These are phyloP conservation scores for Solanum tarapatanum DNA, from an alignment of 257 asterid genomes.

Conservation along the genomic window DNA sequence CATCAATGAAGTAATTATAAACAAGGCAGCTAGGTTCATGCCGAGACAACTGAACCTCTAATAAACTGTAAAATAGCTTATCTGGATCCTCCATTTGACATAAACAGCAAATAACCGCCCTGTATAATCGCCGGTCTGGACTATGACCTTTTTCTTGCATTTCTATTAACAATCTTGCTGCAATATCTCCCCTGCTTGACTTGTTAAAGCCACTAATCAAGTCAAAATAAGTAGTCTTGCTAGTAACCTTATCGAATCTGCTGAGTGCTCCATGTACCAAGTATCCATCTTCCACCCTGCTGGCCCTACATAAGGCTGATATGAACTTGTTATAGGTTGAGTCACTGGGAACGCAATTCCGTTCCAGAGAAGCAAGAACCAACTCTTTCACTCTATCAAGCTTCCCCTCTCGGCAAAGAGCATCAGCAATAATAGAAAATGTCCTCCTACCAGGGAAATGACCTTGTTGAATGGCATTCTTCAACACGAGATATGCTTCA, in stretches of 20 bases:
- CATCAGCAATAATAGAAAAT: conserved; percentile 39
- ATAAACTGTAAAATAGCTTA: conserved; percentile 35
- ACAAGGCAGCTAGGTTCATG: conserved; percentile 1
- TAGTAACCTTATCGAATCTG: conserved; percentile 21
- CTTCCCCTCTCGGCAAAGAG: conserved; percentile 60
- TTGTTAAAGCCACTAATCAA: conserved; percentile 47
- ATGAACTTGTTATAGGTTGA: conserved; percentile 41
- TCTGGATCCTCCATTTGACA: conserved; percentile 45
- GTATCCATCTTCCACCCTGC: conserved; percentile 61
- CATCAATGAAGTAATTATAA: conserved; percentile 59
- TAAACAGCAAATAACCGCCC: conserved; percentile 43
- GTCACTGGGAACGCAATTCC: conserved; percentile 28
- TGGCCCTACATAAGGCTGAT: conserved; percentile 42
- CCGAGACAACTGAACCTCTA: conserved; percentile 46
- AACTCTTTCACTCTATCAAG: conserved; percentile 63
- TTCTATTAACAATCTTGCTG: conserved; percentile 60
- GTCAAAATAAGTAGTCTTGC: conserved; percentile 35
- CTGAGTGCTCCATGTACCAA: conserved; percentile 38
- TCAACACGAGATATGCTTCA: conserved; percentile 40
- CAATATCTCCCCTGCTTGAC: conserved; percentile 49
- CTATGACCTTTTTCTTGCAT: conserved; percentile 71
- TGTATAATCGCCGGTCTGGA: conserved; percentile 26
- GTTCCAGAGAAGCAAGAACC: conserved; percentile 33
- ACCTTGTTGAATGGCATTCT: conserved; percentile 46
- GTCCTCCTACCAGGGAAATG: conserved; percentile 46